Base-by-base conservation (phyloP, 1,284 basidiomycete genomes). In the Naganishia cerealis region DNA sequence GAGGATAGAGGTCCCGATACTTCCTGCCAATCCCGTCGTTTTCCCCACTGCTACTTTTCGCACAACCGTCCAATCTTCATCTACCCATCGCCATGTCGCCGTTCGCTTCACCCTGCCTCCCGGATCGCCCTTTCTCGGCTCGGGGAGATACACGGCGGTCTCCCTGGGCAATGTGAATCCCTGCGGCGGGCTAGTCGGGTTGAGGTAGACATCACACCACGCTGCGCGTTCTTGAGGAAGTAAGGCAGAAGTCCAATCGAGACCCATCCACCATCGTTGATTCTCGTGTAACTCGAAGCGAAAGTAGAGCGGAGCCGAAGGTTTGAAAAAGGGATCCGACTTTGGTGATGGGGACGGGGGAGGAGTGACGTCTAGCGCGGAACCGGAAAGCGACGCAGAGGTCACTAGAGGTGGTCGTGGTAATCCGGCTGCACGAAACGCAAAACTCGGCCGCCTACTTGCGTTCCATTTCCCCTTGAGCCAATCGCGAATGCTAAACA, bases 251-350 rank as follows among this genome's bases (percentile, higher is more conserved):
- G 94, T 95, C 91, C 92, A 97, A 80, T 97, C 84, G 16, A 85
- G 73, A 2, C 82, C 84, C 76, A 85, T 82, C 83, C 83, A 84
- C 94, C 94, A 97, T 5, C 94, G 86, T 81, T 97, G 94, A 78
- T 96, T 97, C 79, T 97, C 94, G 76, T 91, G 90, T 38, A 96
- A 81, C 43, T 89, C 91, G 77, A 94, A 94, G 50, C 90, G 83
- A 81, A 94, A 94, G 55, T 90, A 88, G 29, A 91, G 63, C 55
- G 79, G 62, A 71, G 65, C 63, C 39, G 67, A 69, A 3, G 68
- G 56, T 13, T 56, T 33, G 24, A 63, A 48, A 5, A 48, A 24
- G 5, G 58, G 62, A 21, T 62, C 39, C 4, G 43, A 24, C 21
- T 29, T 52, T 70, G 71, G 21, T 16, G 58, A 29, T 6, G 46